Base-by-base conservation (phyloP, 306 rosid genomes). In the Malus fusca region DNA sequence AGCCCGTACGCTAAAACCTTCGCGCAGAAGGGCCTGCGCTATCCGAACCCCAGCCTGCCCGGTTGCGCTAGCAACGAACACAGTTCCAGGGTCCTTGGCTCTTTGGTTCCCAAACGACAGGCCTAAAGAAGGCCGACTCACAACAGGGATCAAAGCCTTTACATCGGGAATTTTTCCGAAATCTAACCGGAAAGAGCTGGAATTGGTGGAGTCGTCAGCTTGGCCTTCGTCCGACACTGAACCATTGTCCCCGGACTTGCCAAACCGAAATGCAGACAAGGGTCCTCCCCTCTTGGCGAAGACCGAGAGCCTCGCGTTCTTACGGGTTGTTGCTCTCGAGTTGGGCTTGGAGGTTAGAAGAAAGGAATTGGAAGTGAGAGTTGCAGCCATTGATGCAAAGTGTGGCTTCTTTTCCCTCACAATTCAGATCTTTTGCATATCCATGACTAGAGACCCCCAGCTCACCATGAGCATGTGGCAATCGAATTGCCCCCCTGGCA, bases 41-140 rank as follows among this genome's bases (percentile, higher is more conserved):
- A 95, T 89, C 65, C 99, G 96, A 78, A 89, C 71, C 30, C 99
- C 99, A 2, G 96, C 93, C 69, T 85, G 98, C 5, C 99, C 99
- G 0, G 96, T 77, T 4, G 98, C 97, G 0, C 97, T 97, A 0
- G 99, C 96, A 48, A 95, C 99, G 66, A 95, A 95, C 44, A 95
- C 99, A 0, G 96, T 83, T 2, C 88, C 69, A 17, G 96, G 80
- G 56, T 95, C 99, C 88, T 95, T 95, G 2, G 92, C 87, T 72
- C 97, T 87, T 52, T 73, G 46, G 70, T 46, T 84, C 18, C 95
- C 96, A 71, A 95, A 88, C 6, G 92, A 85, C 48, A 93, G 76
- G 5, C 93, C 95, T 0, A 94, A 79, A 59, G 92, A 67, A 71
- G 87, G 75, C n/a, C 63, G 83, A 43, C 58, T 79, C 46, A 75